Evolutionary conservation across 2,329 filamentous ascomycete species (phyloP), one percentile per base, ranked within the genome.

Genomic region (Alternaria sp.): DNA sequence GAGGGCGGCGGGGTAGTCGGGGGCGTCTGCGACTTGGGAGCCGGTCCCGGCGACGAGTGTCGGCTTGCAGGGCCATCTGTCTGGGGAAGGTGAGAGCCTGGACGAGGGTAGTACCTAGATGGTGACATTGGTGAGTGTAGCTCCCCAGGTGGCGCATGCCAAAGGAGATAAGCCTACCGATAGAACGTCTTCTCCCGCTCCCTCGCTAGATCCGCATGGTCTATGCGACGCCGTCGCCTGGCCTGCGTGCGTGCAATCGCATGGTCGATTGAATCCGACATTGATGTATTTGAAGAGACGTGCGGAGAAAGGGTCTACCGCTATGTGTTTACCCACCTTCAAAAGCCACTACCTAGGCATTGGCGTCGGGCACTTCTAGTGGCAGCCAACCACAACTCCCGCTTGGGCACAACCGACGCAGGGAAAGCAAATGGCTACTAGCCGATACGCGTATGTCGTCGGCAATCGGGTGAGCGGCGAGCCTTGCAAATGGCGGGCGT

Each of bases 101-200:
- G 78, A 54, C 36, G 57, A 25, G 61, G 43, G 19, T 19, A 63
- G 32, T 63, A 61, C 7, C 61, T 61, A 26, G 47, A 36, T 36
- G 30, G 30, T 36, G 30, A n/a, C 53, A 61, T 44, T 53, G 46
- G 46, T 64, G 57, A 63, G 62, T 40, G 32, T 36, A 19, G 32
- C 30, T 36, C 13, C 12, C 32, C 23, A 40, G 30, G 43, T 47
- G 43, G 51, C 26, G 19, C 17, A 10, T 23, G 25, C 25, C 46
- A 21, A 15, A 8, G 21, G 21, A 40, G 25, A 50, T 17, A 54
- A 40, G 36, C 47, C 17, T 62, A 77, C 76, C 76, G 71, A 66
- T 78, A 79, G 67, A 79, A 79, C 58, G 57, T 46, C 57, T 63
- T 60, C 57, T 79, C 76, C 61, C 77, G 73, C 61, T 79, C 76